These are phyloP conservation scores for Lotmaria passim DNA, from an alignment of 208 protist genomes.

Conservation along the genomic window DNA sequence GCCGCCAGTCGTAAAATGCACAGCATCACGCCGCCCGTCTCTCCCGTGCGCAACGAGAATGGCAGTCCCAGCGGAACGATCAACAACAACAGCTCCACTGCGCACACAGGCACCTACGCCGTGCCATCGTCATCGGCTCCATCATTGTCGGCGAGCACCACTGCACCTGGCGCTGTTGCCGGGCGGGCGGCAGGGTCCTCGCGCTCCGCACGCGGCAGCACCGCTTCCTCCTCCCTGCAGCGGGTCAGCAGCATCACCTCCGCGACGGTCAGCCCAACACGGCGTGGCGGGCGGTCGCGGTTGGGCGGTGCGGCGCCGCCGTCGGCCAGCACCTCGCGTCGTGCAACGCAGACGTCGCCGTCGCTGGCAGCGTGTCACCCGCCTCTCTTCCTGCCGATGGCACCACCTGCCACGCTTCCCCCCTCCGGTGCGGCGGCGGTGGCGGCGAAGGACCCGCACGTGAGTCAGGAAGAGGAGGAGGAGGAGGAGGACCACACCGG, in stretches of 20 bases:
- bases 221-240: slow-evolving; percentile 26
- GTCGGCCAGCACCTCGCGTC: slow-evolving; percentile 4
- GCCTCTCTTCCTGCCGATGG: slow-evolving; percentile 8
- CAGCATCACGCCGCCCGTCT: slow-evolving; percentile 6
- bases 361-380: slow-evolving; percentile 5
- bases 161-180: neutral
- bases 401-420: neutral
- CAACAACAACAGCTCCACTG: neutral
- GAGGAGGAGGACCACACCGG: neutral
- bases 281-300: slow-evolving; percentile 6
- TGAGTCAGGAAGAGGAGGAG: neutral
- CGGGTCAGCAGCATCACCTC: slow-evolving; percentile 22
- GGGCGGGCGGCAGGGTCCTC: neutral
- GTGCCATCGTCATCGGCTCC: neutral
- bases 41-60: slow-evolving; percentile 8
- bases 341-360: slow-evolving; percentile 11
- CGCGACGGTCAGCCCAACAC: slow-evolving; percentile 23
- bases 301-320: neutral
- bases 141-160: neutral
- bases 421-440: neutral
- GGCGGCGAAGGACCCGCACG: neutral
- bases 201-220: slow-evolving; percentile 31
- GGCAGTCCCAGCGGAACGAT: neutral
- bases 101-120: neutral
- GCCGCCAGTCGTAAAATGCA: neutral